A percentile compares a stretch with the other conserved stretches of the same genome.
Evolutionary conservation across 768 basidiomycete species (phyloP).

Genomic region (Arthromyces matolae): DNA sequence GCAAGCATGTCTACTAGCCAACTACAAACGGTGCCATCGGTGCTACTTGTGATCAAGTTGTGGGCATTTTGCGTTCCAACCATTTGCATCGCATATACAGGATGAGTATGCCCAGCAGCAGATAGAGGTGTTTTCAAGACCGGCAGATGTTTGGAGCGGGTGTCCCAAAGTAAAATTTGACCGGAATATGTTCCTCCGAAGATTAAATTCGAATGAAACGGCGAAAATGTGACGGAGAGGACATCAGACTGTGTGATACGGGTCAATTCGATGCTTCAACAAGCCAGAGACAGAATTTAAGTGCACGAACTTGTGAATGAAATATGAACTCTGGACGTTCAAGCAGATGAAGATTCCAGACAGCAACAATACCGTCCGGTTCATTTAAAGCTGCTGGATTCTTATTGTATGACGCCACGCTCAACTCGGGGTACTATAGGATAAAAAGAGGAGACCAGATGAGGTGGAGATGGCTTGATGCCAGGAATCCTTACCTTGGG

Average conservation of each 20-base stretch:
- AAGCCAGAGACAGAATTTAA: no score
- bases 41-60: constrained; percentile 93
- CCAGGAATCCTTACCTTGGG: constrained; percentile 71
- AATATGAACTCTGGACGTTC: constrained; percentile 98
- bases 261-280: no score
- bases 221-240: constrained; percentile 93
- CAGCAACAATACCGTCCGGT: constrained; percentile 93
- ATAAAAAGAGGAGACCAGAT: constrained; percentile 5
- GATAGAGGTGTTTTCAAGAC: constrained; percentile 96
- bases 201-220: constrained; percentile 94
- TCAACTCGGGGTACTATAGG: constrained; percentile 89
- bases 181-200: constrained; percentile 99
- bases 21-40: constrained; percentile 94
- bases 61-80: constrained; percentile 99
- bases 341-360: constrained; percentile 95
- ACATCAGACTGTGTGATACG: constrained; percentile 77
- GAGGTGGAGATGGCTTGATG: background rate
- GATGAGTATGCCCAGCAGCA: constrained; percentile 95
- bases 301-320: constrained; percentile 82
- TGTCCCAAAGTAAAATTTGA: constrained; percentile 97
- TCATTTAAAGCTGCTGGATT: constrained; percentile 91
- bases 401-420: constrained; percentile 96
- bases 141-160: constrained; percentile 92
- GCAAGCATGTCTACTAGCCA: constrained; percentile 99
- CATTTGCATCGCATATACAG: constrained; percentile 97